phyloP scores from a whole-genome alignment of 2,329 filamentous ascomycete species.

The Ascosphaera aggregata region DNA sequence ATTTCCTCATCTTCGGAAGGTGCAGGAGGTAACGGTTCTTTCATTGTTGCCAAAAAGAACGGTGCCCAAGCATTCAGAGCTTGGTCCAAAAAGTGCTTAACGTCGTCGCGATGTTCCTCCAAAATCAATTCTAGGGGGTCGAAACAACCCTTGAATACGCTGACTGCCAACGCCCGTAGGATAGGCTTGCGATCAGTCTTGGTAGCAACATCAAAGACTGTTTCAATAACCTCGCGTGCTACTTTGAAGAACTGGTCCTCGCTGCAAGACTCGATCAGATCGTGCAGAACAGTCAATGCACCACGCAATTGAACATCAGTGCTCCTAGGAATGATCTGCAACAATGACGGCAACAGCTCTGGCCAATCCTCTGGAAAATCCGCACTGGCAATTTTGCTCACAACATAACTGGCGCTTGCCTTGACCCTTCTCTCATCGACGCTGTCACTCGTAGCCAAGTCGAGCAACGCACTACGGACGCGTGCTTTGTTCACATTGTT shows the following conservation, averaged over 20 bases:
- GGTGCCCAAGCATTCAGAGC: conserved; percentile 66
- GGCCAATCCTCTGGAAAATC: conserved; percentile 96
- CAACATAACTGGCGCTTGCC: conserved; percentile 62
- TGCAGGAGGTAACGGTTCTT: conserved; percentile 42
- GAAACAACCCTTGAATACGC: conserved; percentile 77
- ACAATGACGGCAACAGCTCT: conserved; percentile 56
- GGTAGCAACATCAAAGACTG: conserved; percentile 60
- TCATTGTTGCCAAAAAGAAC: conserved; percentile 63
- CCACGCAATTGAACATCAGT: conserved; percentile 67
- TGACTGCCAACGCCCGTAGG: conserved; percentile 64
- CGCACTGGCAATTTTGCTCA: conserved; percentile 80
- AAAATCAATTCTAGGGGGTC: conserved; percentile 93
- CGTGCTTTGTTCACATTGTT: conserved; percentile 48
- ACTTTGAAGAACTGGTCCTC: conserved; percentile 90
- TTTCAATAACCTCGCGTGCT: conserved; percentile 62
- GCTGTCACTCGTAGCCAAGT: conserved; percentile 49
- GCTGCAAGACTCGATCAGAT: conserved; percentile 81
- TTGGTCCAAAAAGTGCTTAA: conserved; percentile 76
- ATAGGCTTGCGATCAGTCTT: conserved; percentile 50
- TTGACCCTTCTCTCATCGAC: conserved; percentile 66
- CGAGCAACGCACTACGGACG: conserved; percentile 50
- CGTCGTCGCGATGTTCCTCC: conserved; percentile 68
- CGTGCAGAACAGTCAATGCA: conserved; percentile 63
- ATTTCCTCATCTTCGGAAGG: conserved; percentile 34
- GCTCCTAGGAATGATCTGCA: conserved; percentile 53